Percentiles rank a stretch among this genome's conserved stretches.
phyloP scores from a whole-genome alignment of 148 eudicot genomes.

The Rhododendron ovatum region DNA sequence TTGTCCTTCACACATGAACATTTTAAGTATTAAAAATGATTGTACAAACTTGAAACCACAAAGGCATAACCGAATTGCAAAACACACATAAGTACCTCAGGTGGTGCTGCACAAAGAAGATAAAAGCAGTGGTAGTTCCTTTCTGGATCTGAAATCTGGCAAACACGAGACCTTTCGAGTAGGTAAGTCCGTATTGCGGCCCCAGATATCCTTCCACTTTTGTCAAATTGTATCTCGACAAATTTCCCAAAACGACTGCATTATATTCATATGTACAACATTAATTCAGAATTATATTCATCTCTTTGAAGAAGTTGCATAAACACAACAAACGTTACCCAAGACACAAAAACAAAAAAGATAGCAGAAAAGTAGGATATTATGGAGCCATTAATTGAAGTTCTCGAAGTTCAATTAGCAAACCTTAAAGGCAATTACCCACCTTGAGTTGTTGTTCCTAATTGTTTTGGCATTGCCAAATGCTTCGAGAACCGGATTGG shows the following conservation, averaged over 20 bases:
- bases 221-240: conserved; percentile 96
- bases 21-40: background rate
- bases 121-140: conserved; percentile 97
- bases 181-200: conserved; percentile 94
- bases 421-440: conserved; percentile 17
- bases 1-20: background rate
- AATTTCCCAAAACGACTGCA: conserved; percentile 97
- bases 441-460: conserved; percentile 98
- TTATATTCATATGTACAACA: conserved; percentile 16
- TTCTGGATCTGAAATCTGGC: conserved; percentile 95
- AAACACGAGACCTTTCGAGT: conserved; percentile 97
- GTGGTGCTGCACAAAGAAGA: conserved; percentile 88
- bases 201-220: conserved; percentile 88
- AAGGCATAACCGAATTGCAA: background rate
- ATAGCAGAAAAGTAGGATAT: background rate
- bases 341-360: background rate
- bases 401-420: background rate
- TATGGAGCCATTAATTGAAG: background rate
- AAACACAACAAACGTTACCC: background rate
- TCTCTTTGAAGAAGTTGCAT: conserved; percentile 5
- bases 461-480: conserved; percentile 98
- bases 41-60: background rate
- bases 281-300: conserved; percentile 13
- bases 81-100: conserved; percentile 49
- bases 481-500: conserved; percentile 98